Evolutionary conservation across 192 early-diverging fungal genomes (phyloP).

Genomic region (Lunasporangiospora selenospora): DNA sequence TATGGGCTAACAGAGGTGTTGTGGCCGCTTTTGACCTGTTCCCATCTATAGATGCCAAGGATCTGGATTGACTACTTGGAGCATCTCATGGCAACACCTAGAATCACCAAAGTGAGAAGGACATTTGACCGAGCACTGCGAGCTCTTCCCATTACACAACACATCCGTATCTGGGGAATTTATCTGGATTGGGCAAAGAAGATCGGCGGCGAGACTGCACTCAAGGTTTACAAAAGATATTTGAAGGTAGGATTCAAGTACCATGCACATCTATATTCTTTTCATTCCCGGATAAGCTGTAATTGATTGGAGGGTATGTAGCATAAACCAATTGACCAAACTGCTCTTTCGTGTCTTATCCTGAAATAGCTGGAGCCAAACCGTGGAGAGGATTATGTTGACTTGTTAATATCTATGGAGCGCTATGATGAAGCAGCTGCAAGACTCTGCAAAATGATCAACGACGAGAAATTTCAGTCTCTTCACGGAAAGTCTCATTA

Average conservation of each 20-base stretch:
- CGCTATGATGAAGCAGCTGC: constrained; percentile 81
- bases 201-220: constrained; percentile 82
- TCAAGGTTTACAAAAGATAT: constrained; percentile 83
- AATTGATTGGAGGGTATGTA: background rate
- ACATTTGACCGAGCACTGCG: constrained; percentile 91
- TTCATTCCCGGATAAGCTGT: background rate
- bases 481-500: constrained; percentile 70
- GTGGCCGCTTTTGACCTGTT: no score
- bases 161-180: constrained; percentile 84
- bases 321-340: background rate
- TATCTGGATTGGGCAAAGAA: constrained; percentile 83
- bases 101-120: constrained; percentile 75
- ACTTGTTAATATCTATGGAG: constrained; percentile 68
- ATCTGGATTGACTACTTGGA: constrained; percentile 87
- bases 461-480: constrained; percentile 73
- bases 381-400: constrained; percentile 76
- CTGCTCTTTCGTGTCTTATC: background rate
- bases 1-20: no score
- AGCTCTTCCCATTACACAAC: constrained; percentile 93
- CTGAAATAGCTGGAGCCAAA: constrained; percentile 72
- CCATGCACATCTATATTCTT: background rate
- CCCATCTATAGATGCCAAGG: constrained; percentile 91
- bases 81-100: constrained; percentile 73
- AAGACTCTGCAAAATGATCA: constrained; percentile 74
- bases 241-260: constrained; percentile 61